Percentiles rank a stretch among this genome's conserved stretches.
These are phyloP conservation scores for Tetrapisispora taiwanensis DNA, from an alignment of 805 yeast genomes.

Conservation along the genomic window DNA sequence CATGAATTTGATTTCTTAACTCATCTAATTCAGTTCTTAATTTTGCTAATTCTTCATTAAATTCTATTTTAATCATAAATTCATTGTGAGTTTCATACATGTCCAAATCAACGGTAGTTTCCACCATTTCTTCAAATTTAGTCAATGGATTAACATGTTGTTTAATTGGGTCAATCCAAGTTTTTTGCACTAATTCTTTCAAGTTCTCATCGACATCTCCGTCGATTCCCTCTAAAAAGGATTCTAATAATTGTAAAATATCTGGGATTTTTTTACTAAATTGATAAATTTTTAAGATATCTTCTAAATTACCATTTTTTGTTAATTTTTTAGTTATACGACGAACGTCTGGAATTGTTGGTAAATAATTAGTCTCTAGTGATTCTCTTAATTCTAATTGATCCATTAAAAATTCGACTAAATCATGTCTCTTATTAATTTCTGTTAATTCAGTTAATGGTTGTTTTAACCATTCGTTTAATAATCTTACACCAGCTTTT, in stretches of 20 bases:
- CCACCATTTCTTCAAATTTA: conserved; percentile 77
- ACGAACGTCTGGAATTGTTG: conserved; percentile 73
- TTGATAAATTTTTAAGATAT: conserved; percentile 82
- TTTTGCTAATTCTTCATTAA: conserved; percentile 62
- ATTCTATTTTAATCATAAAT: conserved; percentile 78
- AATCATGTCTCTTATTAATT: conserved; percentile 57
- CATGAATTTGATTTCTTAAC: conserved; percentile 44
- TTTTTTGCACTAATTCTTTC: conserved; percentile 32
- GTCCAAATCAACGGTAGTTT: conserved; percentile 80
- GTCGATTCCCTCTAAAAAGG: conserved; percentile 29
- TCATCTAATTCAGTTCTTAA: conserved; percentile 50
- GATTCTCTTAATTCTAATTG: conserved; percentile 57
- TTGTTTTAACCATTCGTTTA: conserved; percentile 93
- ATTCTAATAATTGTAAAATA: conserved; percentile 42
- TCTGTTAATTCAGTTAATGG: conserved; percentile 61
- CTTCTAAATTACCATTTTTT: conserved; percentile 61
- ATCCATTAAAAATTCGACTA: conserved; percentile 67
- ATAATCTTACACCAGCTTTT: conserved; percentile 74
- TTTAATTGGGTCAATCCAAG: conserved; percentile 52
- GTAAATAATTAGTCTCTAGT: conserved; percentile 56
- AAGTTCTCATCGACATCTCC: conserved; percentile 15
- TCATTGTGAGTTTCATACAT: conserved; percentile 70
- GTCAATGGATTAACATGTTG: conserved; percentile 41
- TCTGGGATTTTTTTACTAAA: conserved; percentile 64
- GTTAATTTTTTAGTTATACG: conserved; percentile 61